phyloP scores from a whole-genome alignment of 208 protist genomes.

The Acanthamoeba rhysodes region DNA sequence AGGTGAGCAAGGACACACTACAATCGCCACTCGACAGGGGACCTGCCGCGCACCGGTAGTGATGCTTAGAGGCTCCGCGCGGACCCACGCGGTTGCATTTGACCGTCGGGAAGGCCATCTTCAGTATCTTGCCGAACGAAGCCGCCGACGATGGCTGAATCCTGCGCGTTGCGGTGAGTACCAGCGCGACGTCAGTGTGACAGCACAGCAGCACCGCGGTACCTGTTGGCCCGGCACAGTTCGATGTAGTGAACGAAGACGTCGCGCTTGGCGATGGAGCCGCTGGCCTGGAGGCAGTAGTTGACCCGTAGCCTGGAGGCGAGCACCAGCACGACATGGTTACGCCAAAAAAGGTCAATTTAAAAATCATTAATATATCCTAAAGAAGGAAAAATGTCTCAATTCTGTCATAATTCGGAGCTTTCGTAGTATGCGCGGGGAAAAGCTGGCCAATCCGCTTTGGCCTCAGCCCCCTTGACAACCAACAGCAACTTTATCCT shows the following conservation, averaged over 20 bases:
- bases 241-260: conserved; percentile 47
- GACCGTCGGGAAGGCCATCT: conserved; percentile 39
- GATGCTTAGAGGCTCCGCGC: conserved; percentile 17
- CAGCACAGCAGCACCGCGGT: neutral
- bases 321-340: neutral
- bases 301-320: neutral
- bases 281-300: conserved; percentile 30
- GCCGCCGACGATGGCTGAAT: conserved; percentile 18
- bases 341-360: neutral
- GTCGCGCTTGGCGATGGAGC: conserved; percentile 27
- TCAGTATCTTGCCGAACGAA: conserved; percentile 34
- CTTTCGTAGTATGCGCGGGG: too few species aligned
- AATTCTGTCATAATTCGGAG: too few species aligned
- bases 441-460: too few species aligned
- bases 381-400: too few species aligned
- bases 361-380: neutral
- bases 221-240: conserved; percentile 29
- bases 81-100: conserved; percentile 43
- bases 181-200: too few species aligned
- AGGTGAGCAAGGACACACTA: too few species aligned
- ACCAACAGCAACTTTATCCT: too few species aligned
- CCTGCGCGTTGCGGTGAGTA: neutral
- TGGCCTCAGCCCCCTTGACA: too few species aligned
- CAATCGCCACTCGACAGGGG: too few species aligned
- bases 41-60: neutral